These are phyloP conservation scores for Henckelia pumila DNA, from an alignment of 257 asterid genomes.

Conservation along the genomic window DNA sequence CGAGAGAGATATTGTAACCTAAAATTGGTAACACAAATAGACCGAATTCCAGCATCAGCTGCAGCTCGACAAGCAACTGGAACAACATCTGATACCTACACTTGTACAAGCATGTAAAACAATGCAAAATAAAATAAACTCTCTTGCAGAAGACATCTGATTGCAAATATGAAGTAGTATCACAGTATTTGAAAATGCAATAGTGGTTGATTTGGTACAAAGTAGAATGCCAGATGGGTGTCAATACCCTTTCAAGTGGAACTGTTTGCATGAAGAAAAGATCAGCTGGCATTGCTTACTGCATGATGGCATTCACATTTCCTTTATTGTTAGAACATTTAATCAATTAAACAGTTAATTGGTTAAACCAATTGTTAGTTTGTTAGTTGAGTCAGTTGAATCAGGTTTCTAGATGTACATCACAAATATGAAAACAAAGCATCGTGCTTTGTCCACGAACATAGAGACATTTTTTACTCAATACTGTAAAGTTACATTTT, in stretches of 20 bases:
- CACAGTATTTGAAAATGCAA: not conserved
- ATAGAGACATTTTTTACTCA: not conserved
- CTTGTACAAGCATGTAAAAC: conserved; percentile 4
- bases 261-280: not conserved
- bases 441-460: not conserved
- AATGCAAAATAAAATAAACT: not conserved
- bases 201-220: too few relatives aligned
- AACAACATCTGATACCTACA: conserved; percentile 96
- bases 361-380: not conserved
- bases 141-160: conserved; percentile 7
- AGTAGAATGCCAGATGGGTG: not conserved
- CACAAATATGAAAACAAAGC: not conserved
- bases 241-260: not conserved
- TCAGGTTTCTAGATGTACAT: not conserved
- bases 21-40: conserved; percentile 92
- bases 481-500: not conserved
- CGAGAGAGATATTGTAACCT: conserved; percentile 42
- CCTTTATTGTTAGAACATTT: not conserved
- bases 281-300: not conserved
- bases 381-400: not conserved
- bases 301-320: not conserved
- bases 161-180: not conserved
- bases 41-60: conserved; percentile 95
- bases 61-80: conserved; percentile 99
- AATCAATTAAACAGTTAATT: not conserved